Conservation (phyloP, 2,329 filamentous ascomycete species). For the Fusarium sp. region DNA sequence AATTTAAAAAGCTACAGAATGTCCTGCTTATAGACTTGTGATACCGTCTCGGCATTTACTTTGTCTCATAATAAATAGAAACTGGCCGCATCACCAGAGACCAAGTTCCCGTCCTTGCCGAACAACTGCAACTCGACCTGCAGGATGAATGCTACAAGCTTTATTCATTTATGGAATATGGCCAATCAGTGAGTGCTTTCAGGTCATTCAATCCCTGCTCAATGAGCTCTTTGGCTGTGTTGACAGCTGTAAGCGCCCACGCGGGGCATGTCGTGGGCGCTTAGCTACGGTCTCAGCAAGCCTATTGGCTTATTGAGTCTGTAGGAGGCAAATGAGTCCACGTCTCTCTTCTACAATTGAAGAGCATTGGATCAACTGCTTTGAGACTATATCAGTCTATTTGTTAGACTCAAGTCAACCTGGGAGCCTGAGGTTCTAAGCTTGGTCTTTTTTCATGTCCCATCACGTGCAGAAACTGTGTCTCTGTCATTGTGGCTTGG, state of each 20-base stretch:
- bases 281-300: slow-evolving; percentile 10
- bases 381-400: neutral
- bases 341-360: slow-evolving; percentile 21
- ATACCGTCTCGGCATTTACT: neutral
- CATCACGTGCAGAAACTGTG: slow-evolving; percentile 17
- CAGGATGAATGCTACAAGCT: slow-evolving; percentile 1
- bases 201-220: slow-evolving; percentile 14
- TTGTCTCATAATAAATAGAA: slow-evolving; percentile 1
- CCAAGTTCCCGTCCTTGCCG: slow-evolving; percentile 24
- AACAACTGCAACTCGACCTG: slow-evolving; percentile 2
- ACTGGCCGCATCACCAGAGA: slow-evolving; percentile 21
- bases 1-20: neutral
- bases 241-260: slow-evolving; percentile 33
- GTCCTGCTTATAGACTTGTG: neutral
- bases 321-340: slow-evolving; percentile 20
- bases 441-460: neutral
- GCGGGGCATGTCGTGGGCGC: slow-evolving; percentile 29
- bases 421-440: neutral
- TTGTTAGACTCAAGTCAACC: neutral
- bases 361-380: slow-evolving; percentile 12
- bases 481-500: neutral
- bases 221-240: slow-evolving; percentile 8
- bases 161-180: neutral
- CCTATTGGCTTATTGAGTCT: slow-evolving; percentile 27
- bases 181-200: slow-evolving; percentile 27